Conservation (phyloP, 371 early-diverging fungal species). For the Mortierella sp. region DNA sequence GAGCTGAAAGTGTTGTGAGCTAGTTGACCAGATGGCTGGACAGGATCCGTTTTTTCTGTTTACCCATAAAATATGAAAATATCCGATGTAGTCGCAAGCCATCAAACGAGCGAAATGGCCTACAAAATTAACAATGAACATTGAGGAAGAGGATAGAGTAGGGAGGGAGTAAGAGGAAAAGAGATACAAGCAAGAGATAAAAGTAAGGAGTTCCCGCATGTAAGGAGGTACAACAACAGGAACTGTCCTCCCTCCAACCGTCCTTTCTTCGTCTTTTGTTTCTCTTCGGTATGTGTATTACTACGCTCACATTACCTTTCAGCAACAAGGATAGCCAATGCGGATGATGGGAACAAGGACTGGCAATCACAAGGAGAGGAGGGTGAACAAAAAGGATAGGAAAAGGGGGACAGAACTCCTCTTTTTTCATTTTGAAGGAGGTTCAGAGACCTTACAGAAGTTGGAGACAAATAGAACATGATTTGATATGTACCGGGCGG, state of each 20-base stretch:
- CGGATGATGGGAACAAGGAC: background rate
- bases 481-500: background rate
- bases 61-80: background rate
- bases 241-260: background rate
- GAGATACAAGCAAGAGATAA: background rate
- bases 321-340: background rate
- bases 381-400: background rate
- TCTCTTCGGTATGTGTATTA: background rate
- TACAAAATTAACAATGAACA: background rate
- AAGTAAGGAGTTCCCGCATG: slow-evolving; percentile 9
- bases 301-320: background rate
- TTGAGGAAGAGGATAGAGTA: background rate
- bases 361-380: background rate
- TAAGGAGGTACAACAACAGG: background rate
- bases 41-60: too few species aligned
- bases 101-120: background rate
- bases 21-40: too few species aligned
- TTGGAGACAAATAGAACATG: background rate
- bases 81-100: background rate
- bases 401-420: background rate
- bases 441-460: background rate
- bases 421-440: background rate
- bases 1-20: too few species aligned
- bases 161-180: background rate
- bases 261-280: background rate